Base-by-base conservation (phyloP, 1,284 basidiomycete genomes). In the Mrakiaceae sp. region DNA sequence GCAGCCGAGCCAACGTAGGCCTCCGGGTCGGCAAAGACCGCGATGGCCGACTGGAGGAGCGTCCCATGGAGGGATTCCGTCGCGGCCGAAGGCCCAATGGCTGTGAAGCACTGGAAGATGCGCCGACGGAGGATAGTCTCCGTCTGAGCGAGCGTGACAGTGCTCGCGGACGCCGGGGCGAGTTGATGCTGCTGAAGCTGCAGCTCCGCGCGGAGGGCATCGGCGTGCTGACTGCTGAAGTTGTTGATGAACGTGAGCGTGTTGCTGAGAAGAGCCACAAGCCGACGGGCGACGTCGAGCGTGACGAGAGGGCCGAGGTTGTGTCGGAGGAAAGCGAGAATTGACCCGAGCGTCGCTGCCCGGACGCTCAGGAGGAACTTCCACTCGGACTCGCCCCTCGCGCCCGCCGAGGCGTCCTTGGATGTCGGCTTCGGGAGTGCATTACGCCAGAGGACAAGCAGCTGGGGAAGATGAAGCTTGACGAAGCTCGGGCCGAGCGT, bases 371-470 rank as follows among this genome's bases (percentile, higher is more conserved):
- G 78, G 7, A 99, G 79, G 77, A 98, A 98, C 62, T 82, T 81
- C 93, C 94, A 98, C 72, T 98, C 96, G 0, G 82, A 79, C 27
- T 83, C 79, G 47, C 84, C 84, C 27, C 91, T 81, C 14, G 85
- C 83, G 0, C 82, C 80, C 11, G 81, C 82, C 1, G 79, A 76
- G 0, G 82, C 80, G 71, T 97, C 95, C 75, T 95, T 95, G 70
- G 82, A 87, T 0, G 90, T 90, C 0, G 91, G 88, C 76, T 98
- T 98, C 1, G 95, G 92, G 0, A 98, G 80, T 2, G 96, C 93
- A 71, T 98, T 98, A 48, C 95, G 81, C 96, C 96, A 98, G 2
- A 98, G 82, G 0, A 95, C 89, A 42, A 98, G 82, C 6, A 98
- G 80, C 71, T 97, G 93, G 0, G 92, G 87, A 0, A 98, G 81